phyloP scores from a whole-genome alignment of 331 rosid genomes.

The Spiraea crenata region DNA sequence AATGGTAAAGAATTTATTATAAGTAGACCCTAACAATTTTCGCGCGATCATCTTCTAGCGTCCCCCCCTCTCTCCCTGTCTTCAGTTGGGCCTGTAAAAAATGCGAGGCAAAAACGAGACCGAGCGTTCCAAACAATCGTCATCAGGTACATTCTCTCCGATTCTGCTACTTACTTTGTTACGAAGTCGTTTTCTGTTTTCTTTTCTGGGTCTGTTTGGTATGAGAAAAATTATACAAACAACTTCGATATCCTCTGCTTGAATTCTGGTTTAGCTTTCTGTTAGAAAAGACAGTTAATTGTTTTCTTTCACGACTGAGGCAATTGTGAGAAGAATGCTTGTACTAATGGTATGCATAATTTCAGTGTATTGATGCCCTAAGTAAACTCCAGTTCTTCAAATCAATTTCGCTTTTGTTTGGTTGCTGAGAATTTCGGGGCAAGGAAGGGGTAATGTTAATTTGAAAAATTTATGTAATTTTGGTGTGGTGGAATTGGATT shows the following conservation, averaged over 20 bases:
- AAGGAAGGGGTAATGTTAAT: background rate
- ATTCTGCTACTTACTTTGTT: conserved; percentile 1
- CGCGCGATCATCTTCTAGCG: background rate
- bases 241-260: background rate
- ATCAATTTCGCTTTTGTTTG: background rate
- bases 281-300: background rate
- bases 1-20: no score
- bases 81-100: background rate
- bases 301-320: background rate
- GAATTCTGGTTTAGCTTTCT: background rate
- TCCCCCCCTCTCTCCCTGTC: background rate
- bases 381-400: background rate
- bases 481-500: background rate
- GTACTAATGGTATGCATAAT: background rate
- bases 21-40: background rate
- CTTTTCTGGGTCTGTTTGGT: conserved; percentile 7
- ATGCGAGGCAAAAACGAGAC: conserved; percentile 47
- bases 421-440: conserved; percentile 8
- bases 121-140: conserved; percentile 30
- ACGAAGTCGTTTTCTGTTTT: background rate
- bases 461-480: background rate
- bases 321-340: background rate
- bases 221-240: background rate
- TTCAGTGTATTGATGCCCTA: conserved; percentile 2
- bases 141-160: conserved; percentile 22